A percentile compares a stretch with the other conserved stretches of the same genome.
phyloP scores from a whole-genome alignment of 306 rosid species.

The Vicia villosa region DNA sequence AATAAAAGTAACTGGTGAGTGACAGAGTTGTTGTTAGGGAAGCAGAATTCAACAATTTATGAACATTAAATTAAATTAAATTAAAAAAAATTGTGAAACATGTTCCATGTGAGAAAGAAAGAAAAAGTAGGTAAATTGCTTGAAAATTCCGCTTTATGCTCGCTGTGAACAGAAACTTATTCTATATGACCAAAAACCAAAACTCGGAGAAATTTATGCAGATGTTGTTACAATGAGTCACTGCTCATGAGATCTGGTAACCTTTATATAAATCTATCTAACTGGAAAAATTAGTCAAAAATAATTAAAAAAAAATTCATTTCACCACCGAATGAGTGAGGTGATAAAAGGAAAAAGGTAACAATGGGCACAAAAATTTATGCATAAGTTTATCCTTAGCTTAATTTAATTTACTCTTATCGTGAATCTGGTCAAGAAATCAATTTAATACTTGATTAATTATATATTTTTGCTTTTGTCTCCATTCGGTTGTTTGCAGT shows the following conservation, averaged over 20 bases:
- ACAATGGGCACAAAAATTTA: slow-evolving; percentile 22
- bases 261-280: neutral
- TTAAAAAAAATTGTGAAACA: neutral
- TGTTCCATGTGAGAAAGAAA: neutral
- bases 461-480: neutral
- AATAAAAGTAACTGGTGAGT: slow-evolving; percentile 36
- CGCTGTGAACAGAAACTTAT: too few relatives aligned
- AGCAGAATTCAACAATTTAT: slow-evolving; percentile 9
- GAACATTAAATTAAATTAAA: slow-evolving; percentile 1
- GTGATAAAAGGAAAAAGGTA: neutral
- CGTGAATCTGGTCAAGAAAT: neutral
- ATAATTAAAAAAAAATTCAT: neutral
- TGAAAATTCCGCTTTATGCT: slow-evolving; percentile 31
- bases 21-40: slow-evolving; percentile 36
- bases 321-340: slow-evolving; percentile 34
- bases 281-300: neutral
- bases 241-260: slow-evolving; percentile 32
- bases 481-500: neutral
- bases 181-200: slow-evolving; percentile 34
- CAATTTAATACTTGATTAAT: slow-evolving; percentile 4
- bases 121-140: slow-evolving; percentile 10
- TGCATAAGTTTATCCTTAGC: slow-evolving; percentile 9
- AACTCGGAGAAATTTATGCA: slow-evolving; percentile 36
- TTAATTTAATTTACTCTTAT: slow-evolving; percentile 11
- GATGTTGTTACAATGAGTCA: slow-evolving; percentile 27